These are phyloP conservation scores for Fistulinella cinereoalba DNA, from an alignment of 1,284 basidiomycete genomes.

Conservation along the genomic window DNA sequence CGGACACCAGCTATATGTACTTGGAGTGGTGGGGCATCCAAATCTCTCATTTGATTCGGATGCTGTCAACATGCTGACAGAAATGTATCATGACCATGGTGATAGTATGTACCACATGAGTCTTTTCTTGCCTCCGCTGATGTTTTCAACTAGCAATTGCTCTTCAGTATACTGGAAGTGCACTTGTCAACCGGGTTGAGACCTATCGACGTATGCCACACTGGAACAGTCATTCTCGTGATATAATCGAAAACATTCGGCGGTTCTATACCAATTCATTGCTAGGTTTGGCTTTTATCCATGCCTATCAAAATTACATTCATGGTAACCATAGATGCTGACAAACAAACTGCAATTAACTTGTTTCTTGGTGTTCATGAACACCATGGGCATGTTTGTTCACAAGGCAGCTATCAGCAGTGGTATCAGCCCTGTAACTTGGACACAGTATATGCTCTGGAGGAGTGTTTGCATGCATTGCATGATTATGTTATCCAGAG, in stretches of 20 bases:
- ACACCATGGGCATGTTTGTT: constrained; percentile 40
- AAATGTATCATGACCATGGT: constrained; percentile 98
- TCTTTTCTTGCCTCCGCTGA: not conserved
- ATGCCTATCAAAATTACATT: not conserved
- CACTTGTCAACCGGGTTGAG: constrained; percentile 95
- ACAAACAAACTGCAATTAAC: constrained; percentile 98
- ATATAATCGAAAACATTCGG: constrained; percentile 95
- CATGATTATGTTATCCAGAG: constrained; percentile 54
- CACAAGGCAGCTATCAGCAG: constrained; percentile 67
- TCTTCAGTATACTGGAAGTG: constrained; percentile 94
- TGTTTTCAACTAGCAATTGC: constrained; percentile 70
- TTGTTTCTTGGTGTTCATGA: constrained; percentile 89
- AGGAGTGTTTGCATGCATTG: constrained; percentile 55
- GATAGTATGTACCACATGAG: constrained; percentile 60
- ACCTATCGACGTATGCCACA: constrained; percentile 95
- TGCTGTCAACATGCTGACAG: constrained; percentile 95
- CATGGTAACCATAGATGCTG: constrained; percentile 63
- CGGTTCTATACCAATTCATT: constrained; percentile 97
- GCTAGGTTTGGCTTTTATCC: constrained; percentile 53
- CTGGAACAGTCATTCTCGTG: constrained; percentile 97
- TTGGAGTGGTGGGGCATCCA: constrained; percentile 84
- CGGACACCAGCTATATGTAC: constrained; percentile 93
- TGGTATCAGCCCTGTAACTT: constrained; percentile 82
- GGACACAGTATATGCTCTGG: constrained; percentile 55
- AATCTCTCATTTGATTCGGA: constrained; percentile 92